phyloP scores from a whole-genome alignment of 2,329 filamentous ascomycete genomes.

The Colletotrichum lentis region DNA sequence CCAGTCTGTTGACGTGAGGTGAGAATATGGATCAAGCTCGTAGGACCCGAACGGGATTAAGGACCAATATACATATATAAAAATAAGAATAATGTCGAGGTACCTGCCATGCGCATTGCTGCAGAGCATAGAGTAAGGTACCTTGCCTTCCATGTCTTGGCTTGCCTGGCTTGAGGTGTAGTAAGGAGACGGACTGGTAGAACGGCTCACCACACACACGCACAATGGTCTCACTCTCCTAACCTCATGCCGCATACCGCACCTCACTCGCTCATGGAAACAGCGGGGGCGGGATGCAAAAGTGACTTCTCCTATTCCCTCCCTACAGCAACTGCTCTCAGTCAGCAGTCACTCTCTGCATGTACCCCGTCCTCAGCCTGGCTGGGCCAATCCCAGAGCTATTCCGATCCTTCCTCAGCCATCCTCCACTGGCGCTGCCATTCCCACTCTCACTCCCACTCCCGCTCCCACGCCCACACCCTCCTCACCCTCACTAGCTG shows the following conservation, averaged over 20 bases:
- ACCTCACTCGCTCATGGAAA: conserved; percentile 3
- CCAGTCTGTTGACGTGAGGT: conserved; percentile 33
- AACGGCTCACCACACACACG: conserved; percentile 4
- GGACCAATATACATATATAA: neutral
- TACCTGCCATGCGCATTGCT: conserved; percentile 2
- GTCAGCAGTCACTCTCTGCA: neutral
- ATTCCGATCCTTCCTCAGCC: conserved; percentile 36
- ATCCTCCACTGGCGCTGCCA: conserved; percentile 30
- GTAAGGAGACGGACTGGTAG: neutral
- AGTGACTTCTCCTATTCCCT: conserved; percentile 35
- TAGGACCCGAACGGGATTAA: neutral
- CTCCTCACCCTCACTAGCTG: conserved; percentile 16
- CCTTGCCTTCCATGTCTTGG: neutral
- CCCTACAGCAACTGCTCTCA: conserved; percentile 2
- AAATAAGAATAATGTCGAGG: conserved; percentile 2
- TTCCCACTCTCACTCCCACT: conserved; percentile 17
- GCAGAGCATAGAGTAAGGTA: neutral
- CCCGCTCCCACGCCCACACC: conserved; percentile 14
- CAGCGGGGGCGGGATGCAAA: conserved; percentile 19
- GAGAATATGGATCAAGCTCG: conserved; percentile 19
- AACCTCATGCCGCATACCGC: neutral
- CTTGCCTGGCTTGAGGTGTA: neutral
- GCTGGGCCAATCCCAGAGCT: conserved; percentile 33
- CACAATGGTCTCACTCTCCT: conserved; percentile 7
- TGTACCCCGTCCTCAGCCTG: conserved; percentile 22